Conservation (phyloP, 169 alveolate genomes). For the Cyclospora cayetanensis region DNA sequence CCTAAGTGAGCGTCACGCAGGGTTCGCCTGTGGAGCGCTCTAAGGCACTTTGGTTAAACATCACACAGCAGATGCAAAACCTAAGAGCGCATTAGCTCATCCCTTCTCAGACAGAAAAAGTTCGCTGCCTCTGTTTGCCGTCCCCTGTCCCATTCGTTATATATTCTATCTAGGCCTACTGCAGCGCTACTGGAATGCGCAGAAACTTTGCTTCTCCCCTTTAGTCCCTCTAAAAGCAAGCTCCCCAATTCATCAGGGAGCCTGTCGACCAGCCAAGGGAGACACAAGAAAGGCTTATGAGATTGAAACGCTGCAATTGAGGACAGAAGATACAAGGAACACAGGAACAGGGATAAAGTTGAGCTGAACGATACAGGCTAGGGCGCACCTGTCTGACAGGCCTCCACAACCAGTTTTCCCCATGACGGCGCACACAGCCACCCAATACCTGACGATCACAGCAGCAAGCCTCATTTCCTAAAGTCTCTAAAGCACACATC, state of each 20-base stretch:
- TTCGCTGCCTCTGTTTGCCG: no score
- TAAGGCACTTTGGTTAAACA: slow-evolving; percentile 2
- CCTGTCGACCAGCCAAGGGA: background rate
- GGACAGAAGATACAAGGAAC: background rate
- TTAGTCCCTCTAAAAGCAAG: background rate
- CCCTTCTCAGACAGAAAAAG: no score
- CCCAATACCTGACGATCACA: slow-evolving; percentile 47
- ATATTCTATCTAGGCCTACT: no score
- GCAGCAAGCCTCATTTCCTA: background rate
- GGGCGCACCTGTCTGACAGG: slow-evolving; percentile 65
- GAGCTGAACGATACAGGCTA: no score
- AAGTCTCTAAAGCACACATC: background rate
- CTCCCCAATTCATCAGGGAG: background rate
- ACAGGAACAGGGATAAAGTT: background rate
- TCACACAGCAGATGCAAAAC: background rate
- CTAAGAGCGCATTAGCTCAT: background rate
- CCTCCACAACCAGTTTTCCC: slow-evolving; percentile 65
- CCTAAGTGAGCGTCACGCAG: slow-evolving; percentile 13
- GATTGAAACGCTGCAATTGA: background rate
- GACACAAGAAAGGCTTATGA: background rate
- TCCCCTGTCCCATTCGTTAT: no score
- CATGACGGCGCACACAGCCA: slow-evolving; percentile 68
- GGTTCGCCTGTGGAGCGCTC: slow-evolving; percentile 49
- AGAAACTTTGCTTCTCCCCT: background rate
- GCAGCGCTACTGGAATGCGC: no score